These are phyloP conservation scores for Willaertia magna DNA, from an alignment of 208 protist species.

Conservation along the genomic window DNA sequence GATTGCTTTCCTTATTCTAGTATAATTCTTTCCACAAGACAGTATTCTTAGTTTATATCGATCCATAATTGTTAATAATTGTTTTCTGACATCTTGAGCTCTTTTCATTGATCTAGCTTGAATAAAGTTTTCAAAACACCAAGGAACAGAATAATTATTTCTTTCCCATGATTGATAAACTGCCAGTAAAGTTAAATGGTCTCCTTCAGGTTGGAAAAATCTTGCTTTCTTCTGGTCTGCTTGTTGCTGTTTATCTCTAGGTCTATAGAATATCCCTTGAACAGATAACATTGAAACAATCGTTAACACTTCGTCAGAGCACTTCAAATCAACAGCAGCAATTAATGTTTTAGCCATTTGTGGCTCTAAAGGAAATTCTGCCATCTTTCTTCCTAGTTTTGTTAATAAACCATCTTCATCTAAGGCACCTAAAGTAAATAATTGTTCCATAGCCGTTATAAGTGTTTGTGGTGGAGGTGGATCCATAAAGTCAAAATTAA, in stretches of 20 bases:
- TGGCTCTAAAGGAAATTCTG: slow-evolving; percentile 95
- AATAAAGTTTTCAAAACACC: slow-evolving; percentile 94
- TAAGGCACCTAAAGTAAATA: slow-evolving; percentile 87
- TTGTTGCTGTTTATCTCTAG: slow-evolving; percentile 45
- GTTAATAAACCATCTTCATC: slow-evolving; percentile 89
- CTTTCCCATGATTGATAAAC: slow-evolving; percentile 62
- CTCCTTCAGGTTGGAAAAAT: slow-evolving; percentile 80
- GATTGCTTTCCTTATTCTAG: slow-evolving; percentile 81
- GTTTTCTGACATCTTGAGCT: slow-evolving; percentile 88
- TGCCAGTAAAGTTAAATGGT: slow-evolving; percentile 62
- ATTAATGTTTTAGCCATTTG: slow-evolving; percentile 89
- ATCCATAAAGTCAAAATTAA: slow-evolving; percentile 94
- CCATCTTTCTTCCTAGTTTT: slow-evolving; percentile 78
- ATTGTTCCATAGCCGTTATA: slow-evolving; percentile 86
- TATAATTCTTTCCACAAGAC: slow-evolving; percentile 78
- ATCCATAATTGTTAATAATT: slow-evolving; percentile 84
- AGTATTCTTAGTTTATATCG: slow-evolving; percentile 70
- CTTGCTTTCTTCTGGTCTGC: slow-evolving; percentile 87
- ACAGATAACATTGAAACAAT: slow-evolving; percentile 88
- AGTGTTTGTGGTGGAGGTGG: slow-evolving; percentile 71
- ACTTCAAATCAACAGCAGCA: slow-evolving; percentile 71
- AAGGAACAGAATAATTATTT: slow-evolving; percentile 68
- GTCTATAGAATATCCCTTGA: slow-evolving; percentile 75
- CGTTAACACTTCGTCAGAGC: slow-evolving; percentile 76
- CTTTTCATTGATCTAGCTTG: slow-evolving; percentile 83